Conservation (phyloP, 108 stramenopile genomes). For the Cyclotella distinguenda region DNA sequence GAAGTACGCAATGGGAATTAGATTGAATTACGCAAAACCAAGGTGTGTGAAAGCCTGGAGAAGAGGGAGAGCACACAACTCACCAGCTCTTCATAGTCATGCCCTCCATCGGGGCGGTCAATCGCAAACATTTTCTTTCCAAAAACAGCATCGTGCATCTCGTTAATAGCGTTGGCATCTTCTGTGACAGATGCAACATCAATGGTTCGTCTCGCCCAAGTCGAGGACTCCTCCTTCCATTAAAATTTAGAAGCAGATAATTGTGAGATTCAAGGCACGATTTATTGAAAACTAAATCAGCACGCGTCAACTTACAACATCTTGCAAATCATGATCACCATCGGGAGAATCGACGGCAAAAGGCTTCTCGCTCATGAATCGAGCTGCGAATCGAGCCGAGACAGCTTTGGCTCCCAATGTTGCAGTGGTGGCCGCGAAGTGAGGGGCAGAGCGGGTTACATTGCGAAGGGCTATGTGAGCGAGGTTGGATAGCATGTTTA, state of each 20-base stretch:
- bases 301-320: constrained; percentile 13
- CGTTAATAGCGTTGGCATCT: constrained; percentile 23
- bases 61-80: constrained; percentile 2
- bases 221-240: constrained; percentile 20
- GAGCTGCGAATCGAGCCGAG: constrained; percentile 1
- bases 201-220: constrained; percentile 19
- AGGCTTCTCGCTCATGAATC: not conserved
- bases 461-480: constrained; percentile 1
- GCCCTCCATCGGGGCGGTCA: constrained; percentile 43
- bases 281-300: not conserved
- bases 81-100: constrained; percentile 45
- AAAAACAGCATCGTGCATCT: constrained; percentile 32
- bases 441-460: not conserved
- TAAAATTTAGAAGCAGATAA: not conserved
- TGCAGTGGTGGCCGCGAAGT: not conserved
- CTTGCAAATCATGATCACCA: constrained; percentile 24
- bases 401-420: constrained; percentile 7
- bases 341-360: constrained; percentile 29
- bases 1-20: not conserved
- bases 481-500: constrained; percentile 8
- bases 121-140: constrained; percentile 33
- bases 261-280: not conserved
- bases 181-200: constrained; percentile 30
- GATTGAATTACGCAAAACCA: not conserved
- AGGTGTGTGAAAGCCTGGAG: too few species aligned